These are phyloP conservation scores for Sugiyamaella marilandica DNA, from an alignment of 805 yeast species.

Conservation along the genomic window DNA sequence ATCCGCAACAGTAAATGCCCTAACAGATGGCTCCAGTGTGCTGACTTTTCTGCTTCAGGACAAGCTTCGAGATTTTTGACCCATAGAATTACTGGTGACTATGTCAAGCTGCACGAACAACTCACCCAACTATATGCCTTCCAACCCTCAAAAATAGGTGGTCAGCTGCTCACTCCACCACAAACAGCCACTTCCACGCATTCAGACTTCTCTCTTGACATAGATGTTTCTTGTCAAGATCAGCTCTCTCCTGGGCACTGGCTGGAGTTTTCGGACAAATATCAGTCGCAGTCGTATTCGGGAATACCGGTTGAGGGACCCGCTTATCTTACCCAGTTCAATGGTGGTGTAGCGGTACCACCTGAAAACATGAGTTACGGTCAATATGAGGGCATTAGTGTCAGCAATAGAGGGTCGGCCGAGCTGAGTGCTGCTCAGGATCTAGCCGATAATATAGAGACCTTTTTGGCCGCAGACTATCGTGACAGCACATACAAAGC, in stretches of 20 bases:
- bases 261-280: background rate
- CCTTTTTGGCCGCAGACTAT: too few relatives aligned
- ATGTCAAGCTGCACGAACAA: constrained; percentile 12
- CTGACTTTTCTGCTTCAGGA: constrained; percentile 17
- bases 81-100: constrained; percentile 18
- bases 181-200: constrained; percentile 4
- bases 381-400: too few relatives aligned
- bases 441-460: too few relatives aligned
- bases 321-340: too few relatives aligned
- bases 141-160: constrained; percentile 19
- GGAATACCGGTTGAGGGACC: too few relatives aligned
- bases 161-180: constrained; percentile 13
- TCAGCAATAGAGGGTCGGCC: too few relatives aligned
- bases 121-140: constrained; percentile 16
- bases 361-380: too few relatives aligned
- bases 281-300: background rate
- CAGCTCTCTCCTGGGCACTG: background rate
- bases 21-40: constrained; percentile 15
- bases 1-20: background rate
- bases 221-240: background rate
- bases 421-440: too few relatives aligned
- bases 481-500: too few relatives aligned
- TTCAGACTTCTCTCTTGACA: background rate
- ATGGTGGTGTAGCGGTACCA: too few relatives aligned
- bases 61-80: constrained; percentile 12